phyloP scores from a whole-genome alignment of 768 basidiomycete genomes.

The Cantharellus cinnabarinus region DNA sequence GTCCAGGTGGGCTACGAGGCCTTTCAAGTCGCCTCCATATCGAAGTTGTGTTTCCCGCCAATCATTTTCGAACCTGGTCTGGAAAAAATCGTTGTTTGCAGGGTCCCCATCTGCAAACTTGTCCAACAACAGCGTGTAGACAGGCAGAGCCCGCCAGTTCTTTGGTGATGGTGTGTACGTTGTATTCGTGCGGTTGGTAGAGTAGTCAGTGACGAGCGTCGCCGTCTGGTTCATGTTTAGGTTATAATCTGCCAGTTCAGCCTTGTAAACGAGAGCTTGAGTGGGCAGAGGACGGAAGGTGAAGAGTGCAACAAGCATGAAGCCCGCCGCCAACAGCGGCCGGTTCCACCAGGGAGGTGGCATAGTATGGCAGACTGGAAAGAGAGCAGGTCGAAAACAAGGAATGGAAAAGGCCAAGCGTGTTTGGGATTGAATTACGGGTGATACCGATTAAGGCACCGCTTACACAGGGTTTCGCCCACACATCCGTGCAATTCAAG shows the following conservation, averaged over 20 bases:
- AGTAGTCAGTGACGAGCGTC: conserved; percentile 42
- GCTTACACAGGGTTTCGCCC: no score
- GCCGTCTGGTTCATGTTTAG: conserved; percentile 62
- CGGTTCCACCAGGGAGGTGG: no score
- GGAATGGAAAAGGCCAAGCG: no score
- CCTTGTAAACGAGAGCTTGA: conserved; percentile 29
- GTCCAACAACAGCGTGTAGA: conserved; percentile 71
- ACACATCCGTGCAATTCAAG: no score
- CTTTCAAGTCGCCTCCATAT: conserved; percentile 74
- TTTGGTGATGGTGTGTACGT: conserved; percentile 58
- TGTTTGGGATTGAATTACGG: no score
- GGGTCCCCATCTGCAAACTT: conserved; percentile 92
- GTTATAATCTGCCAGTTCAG: conserved; percentile 51
- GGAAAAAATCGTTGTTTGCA: conserved; percentile 76
- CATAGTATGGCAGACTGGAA: no score
- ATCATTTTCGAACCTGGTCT: conserved; percentile 61
- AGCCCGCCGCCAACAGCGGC: no score
- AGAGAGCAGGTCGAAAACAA: no score
- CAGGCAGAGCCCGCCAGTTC: conserved; percentile 72
- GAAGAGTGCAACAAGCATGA: no score
- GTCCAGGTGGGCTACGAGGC: conserved; percentile 53
- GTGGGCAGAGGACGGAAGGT: neutral
- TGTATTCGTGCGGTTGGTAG: conserved; percentile 34
- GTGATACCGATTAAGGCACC: no score
- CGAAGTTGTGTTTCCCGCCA: conserved; percentile 77